Base-by-base conservation (phyloP, 108 stramenopile species). In the Nitzschia inconspicua region DNA sequence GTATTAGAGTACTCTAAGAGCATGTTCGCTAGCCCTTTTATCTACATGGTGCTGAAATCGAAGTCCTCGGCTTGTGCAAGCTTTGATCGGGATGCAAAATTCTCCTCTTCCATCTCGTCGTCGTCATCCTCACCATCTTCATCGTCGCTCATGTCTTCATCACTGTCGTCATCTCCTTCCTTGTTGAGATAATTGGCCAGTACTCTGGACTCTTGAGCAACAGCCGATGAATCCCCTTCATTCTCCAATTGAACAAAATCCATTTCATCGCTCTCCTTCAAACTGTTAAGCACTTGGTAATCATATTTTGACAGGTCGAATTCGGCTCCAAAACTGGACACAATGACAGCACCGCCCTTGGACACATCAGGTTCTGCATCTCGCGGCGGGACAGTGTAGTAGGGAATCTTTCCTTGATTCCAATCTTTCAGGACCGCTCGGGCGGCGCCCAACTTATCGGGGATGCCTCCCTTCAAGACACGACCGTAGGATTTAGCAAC, bases 401-500 rank as follows among this genome's bases (percentile, higher is more conserved):
- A 98, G 7, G 91, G 90, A 44, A 98, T 94, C 65, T 88, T 92
- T 28, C 99, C 99, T 50, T 68, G 58, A 65, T 98, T 98, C 97
- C 97, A 98, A 83, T 99, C 99, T 59, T 76, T 85, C 57, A 99
- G 65, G 10, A 99, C 95, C 19, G 79, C 51, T 35, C 92, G 80
- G 3, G 96, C 97, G 6, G 97, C 97, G 23, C 86, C 84, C 44
- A 80, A 66, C 59, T 96, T 89, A 65, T 98, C 96, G 0, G 97
- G 98, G 27, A 97, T 79, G 7, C 98, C 97, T 10, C 99, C 99
- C 65, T 95, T 96, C 47, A 86, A 61, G 7, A 99, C 93, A 49
- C 91, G 90, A 29, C 98, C 98, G 44, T 80, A 78, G 29, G 79
- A 60, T 52, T 80, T 70, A 13, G 97, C 99, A n/a, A 98, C 91